Conservation (phyloP, 805 yeast species). For the Candida germanica region DNA sequence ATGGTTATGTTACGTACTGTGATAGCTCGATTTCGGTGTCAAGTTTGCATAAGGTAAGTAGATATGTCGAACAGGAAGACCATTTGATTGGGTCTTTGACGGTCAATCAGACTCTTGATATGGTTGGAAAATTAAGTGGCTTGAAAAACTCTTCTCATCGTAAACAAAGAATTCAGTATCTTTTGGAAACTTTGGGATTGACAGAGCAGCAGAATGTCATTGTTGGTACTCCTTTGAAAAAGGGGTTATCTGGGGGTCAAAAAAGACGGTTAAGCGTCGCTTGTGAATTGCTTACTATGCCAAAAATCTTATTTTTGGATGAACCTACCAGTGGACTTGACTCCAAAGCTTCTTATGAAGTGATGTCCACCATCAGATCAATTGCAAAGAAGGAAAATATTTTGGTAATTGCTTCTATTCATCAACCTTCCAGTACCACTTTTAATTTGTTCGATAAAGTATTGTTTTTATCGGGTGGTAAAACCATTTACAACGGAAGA, state of each 20-base stretch:
- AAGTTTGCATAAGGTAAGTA: slow-evolving; percentile 41
- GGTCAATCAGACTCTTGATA: slow-evolving; percentile 70
- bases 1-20: slow-evolving; percentile 57
- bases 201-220: slow-evolving; percentile 72
- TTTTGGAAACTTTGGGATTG: slow-evolving; percentile 61
- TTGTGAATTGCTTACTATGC: slow-evolving; percentile 68
- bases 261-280: slow-evolving; percentile 82
- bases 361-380: slow-evolving; percentile 55
- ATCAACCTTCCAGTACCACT: slow-evolving; percentile 64
- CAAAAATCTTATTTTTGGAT: slow-evolving; percentile 69
- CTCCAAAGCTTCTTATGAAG: slow-evolving; percentile 69
- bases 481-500: slow-evolving; percentile 18
- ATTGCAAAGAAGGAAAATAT: slow-evolving; percentile 61
- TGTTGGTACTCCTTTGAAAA: slow-evolving; percentile 32
- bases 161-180: slow-evolving; percentile 42
- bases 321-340: slow-evolving; percentile 92
- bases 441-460: slow-evolving; percentile 32
- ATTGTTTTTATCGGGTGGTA: slow-evolving; percentile 21
- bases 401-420: slow-evolving; percentile 68
- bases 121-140: slow-evolving; percentile 76
- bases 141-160: slow-evolving; percentile 46
- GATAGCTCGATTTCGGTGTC: slow-evolving; percentile 19
- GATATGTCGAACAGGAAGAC: slow-evolving; percentile 83
- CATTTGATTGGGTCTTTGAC: slow-evolving; percentile 67
- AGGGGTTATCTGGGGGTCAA: slow-evolving; percentile 53